Base-by-base conservation (phyloP, 495 filamentous ascomycete species). In the Acidomyces sp. region DNA sequence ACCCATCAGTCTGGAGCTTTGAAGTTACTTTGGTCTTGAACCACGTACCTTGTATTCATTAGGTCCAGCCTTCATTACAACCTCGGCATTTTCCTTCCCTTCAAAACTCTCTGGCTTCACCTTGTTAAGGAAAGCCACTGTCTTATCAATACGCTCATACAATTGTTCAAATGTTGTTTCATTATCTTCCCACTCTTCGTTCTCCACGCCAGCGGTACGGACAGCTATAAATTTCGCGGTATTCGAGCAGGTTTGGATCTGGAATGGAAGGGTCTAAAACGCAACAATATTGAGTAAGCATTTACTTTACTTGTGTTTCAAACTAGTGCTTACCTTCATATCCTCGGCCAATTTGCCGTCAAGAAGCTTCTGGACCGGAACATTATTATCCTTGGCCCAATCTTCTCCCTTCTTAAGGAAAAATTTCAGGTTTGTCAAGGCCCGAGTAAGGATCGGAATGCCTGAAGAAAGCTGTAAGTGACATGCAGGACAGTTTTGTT, bases 81-180 rank as follows among this genome's bases (percentile, higher is more conserved):
- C 37, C 18, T 55, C 33, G 32, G 62, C 39, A 3, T 44, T 42
- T 11, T 60, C 61, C 34, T 53, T 54, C 20, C 51, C 61, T 16
- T 60, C 56, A 30, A 70, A 30, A 1, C 41, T 32, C 34, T 66
- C 61, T 41, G 53, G 54, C 35, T 62, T 55, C 24, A 62, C 61
- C 0, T 35, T 36, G 37, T 61, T 49, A 3, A 74, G 50, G 9
- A 55, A 37, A 20, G 57, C 62, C n/a, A 58, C 47, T 19, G 63
- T 57, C 50, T 58, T 60, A 24, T 60, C 46, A 33, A 67, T 58
- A 36, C 62, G 58, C 17, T 41, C 57, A 29, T 63, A 52, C 37
- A 65, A 53, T 16, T 69, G 56, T 11, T 54, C 60, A 13, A 67
- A 56, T 17, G 62, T 66, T 30, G 53, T 55, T 41, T 56, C 47